phyloP scores from a whole-genome alignment of 331 rosid species.

The Spiraea crenata region DNA sequence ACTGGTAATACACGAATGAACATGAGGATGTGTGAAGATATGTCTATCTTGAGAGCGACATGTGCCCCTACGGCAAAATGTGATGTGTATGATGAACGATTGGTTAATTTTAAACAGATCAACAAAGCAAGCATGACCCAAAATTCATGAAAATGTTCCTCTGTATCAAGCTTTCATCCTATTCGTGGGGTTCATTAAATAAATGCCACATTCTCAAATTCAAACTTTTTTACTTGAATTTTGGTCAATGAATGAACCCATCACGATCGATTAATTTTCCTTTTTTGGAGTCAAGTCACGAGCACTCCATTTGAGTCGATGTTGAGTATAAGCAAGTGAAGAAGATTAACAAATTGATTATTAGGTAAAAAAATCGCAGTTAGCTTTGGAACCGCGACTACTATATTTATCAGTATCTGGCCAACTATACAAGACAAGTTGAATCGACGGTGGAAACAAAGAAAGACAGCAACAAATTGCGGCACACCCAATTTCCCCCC shows the following conservation, averaged over 20 bases:
- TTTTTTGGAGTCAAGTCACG: slow-evolving; percentile 1
- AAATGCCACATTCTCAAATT: neutral
- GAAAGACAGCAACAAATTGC: slow-evolving; percentile 10
- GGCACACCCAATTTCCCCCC: neutral
- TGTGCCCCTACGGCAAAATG: too few species aligned
- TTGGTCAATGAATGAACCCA: neutral
- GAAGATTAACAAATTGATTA: neutral
- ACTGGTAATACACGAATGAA: too few species aligned
- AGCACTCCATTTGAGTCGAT: neutral
- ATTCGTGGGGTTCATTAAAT: too few species aligned
- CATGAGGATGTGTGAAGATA: too few species aligned
- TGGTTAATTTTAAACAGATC: too few species aligned
- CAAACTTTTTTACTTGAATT: neutral
- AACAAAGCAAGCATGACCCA: too few species aligned
- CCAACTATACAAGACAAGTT: neutral
- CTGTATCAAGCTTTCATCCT: too few species aligned
- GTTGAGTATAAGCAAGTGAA: neutral
- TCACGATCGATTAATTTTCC: neutral
- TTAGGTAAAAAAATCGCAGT: neutral
- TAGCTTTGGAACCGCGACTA: neutral
- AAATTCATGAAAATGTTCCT: too few species aligned
- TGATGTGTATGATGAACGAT: too few species aligned
- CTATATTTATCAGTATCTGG: too few species aligned
- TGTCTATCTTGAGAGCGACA: too few species aligned
- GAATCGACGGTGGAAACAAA: slow-evolving; percentile 2